Percentiles rank a stretch among this genome's conserved stretches.
These are phyloP conservation scores for Ceratocystis harringtonii DNA, from an alignment of 2,329 filamentous ascomycete species.

Conservation along the genomic window DNA sequence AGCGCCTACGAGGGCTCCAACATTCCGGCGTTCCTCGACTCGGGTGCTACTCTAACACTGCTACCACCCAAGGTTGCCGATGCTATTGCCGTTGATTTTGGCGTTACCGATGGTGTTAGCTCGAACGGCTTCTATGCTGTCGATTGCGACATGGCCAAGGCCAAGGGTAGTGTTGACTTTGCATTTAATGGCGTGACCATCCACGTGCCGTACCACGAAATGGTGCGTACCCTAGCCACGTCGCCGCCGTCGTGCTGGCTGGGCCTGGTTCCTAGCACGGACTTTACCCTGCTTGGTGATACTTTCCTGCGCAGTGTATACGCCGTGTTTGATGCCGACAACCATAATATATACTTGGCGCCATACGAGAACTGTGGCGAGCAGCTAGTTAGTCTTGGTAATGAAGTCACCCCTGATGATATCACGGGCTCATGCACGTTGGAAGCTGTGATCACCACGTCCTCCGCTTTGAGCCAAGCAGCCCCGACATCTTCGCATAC, in stretches of 20 bases:
- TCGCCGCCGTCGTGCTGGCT: constrained; percentile 30
- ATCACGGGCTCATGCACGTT: constrained; percentile 16
- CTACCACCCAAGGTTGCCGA: constrained; percentile 42
- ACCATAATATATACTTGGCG: constrained; percentile 34
- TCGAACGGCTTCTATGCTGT: constrained; percentile 32
- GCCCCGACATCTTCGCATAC: neutral
- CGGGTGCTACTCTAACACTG: constrained; percentile 53
- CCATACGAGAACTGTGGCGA: constrained; percentile 37
- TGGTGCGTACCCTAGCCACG: constrained; percentile 22
- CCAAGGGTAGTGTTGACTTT: constrained; percentile 34
- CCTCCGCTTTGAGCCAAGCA: neutral
- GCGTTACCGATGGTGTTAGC: constrained; percentile 26
- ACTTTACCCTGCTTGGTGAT: constrained; percentile 38
- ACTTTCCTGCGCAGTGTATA: constrained; percentile 40
- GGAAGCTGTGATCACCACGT: neutral
- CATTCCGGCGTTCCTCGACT: constrained; percentile 52
- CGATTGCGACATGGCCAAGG: constrained; percentile 29
- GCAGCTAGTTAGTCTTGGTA: constrained; percentile 14
- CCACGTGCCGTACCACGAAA: constrained; percentile 34
- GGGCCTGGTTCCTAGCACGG: constrained; percentile 33
- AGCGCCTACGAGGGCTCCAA: constrained; percentile 25
- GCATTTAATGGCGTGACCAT: constrained; percentile 34
- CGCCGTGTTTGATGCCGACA: constrained; percentile 37
- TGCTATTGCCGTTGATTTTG: constrained; percentile 36
- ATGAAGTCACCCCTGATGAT: constrained; percentile 11